Conservation (phyloP, 441 rosid species). For the Macaranga tanarius region DNA sequence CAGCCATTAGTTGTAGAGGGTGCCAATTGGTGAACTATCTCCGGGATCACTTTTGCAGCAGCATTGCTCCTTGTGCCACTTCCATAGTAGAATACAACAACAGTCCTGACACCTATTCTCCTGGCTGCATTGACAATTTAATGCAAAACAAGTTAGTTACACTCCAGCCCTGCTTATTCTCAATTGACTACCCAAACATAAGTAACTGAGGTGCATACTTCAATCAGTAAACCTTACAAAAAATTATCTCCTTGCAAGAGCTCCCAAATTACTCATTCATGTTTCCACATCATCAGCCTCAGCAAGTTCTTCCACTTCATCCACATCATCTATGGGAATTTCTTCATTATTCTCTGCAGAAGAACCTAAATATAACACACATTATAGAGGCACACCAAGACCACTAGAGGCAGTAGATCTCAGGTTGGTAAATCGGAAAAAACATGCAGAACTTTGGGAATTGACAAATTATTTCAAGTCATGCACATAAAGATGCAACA, state of each 20-base stretch:
- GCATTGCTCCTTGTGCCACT: not conserved
- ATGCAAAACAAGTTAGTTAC: not conserved
- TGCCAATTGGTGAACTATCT: not conserved
- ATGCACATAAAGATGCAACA: not conserved
- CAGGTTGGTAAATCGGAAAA: not conserved
- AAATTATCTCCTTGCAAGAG: not conserved
- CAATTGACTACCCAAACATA: not conserved
- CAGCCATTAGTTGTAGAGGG: not conserved
- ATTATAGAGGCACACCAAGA: not conserved
- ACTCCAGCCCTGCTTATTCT: not conserved
- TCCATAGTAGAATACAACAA: not conserved
- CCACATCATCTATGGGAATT: constrained; percentile 73
- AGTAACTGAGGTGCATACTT: not conserved
- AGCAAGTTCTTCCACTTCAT: constrained; percentile 54
- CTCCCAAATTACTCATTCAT: constrained; percentile 24
- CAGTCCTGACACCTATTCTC: not conserved
- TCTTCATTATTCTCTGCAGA: constrained; percentile 51
- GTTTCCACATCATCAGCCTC: constrained; percentile 38
- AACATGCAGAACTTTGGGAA: not conserved
- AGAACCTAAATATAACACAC: constrained; percentile 32
- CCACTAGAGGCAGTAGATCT: not conserved
- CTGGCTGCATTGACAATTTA: not conserved
- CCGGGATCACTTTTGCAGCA: not conserved
- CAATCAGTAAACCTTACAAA: no score
- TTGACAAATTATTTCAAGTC: not conserved